These are phyloP conservation scores for Hondaea fermentalgiana DNA, from an alignment of 108 stramenopile genomes.

Conservation along the genomic window DNA sequence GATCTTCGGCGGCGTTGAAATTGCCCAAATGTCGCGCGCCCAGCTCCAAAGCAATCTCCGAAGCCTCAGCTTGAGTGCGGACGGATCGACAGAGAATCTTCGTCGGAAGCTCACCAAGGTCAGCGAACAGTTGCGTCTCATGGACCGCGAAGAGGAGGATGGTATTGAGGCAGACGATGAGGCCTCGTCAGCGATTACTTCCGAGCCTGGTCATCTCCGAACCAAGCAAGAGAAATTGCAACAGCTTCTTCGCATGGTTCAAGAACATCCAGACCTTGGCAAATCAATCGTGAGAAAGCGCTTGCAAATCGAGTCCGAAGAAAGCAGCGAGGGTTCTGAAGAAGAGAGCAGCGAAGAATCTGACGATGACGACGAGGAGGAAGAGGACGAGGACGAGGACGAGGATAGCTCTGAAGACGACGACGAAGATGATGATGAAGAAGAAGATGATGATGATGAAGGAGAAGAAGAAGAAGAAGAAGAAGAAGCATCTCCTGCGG, in stretches of 20 bases:
- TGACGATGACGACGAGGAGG: not conserved
- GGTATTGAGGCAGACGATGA: not conserved
- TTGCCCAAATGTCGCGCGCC: not conserved
- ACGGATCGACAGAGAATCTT: not conserved
- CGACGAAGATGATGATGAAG: not conserved
- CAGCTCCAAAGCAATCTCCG: not conserved
- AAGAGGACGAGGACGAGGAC: not conserved
- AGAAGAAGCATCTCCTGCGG: too few relatives aligned
- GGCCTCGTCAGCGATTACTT: not conserved
- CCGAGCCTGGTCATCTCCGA: not conserved
- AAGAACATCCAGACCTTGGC: not conserved
- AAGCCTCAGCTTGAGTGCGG: not conserved
- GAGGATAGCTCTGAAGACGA: not conserved
- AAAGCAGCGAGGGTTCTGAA: not conserved
- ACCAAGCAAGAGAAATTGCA: not conserved
- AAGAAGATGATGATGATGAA: not conserved
- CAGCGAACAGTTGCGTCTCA: not conserved
- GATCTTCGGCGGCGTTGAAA: not conserved
- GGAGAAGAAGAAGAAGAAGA: not conserved
- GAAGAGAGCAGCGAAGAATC: too few relatives aligned
- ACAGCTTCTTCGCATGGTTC: not conserved
- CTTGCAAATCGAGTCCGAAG: not conserved
- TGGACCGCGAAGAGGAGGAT: not conserved
- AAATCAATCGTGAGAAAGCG: not conserved
- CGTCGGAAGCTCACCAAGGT: not conserved